phyloP scores from a whole-genome alignment of 1,139 yeast genomes.

The Hansenula sp. region DNA sequence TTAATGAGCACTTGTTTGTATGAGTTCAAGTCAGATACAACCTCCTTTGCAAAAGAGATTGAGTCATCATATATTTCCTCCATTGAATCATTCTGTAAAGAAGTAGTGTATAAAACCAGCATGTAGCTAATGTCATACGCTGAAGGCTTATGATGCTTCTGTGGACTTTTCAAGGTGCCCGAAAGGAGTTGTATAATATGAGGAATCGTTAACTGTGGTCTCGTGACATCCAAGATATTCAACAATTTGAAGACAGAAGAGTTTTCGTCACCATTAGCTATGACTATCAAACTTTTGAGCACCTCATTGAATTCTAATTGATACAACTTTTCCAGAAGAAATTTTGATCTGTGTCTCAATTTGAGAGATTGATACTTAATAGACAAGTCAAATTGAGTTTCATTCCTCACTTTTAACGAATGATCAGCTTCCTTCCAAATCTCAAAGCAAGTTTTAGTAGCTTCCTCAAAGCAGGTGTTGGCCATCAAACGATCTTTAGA shows the following conservation, averaged over 20 bases:
- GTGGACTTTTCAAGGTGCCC: conserved; percentile 4
- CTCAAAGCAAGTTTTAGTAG: conserved; percentile 48
- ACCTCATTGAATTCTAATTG: conserved; percentile 71
- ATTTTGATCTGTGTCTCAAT: conserved; percentile 68
- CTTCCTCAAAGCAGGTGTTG: conserved; percentile 54
- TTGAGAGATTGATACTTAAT: conserved; percentile 61
- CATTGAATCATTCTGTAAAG: conserved; percentile 70
- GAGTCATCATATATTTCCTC: conserved; percentile 70
- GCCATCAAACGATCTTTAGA: conserved; percentile 15
- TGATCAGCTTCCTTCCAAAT: conserved; percentile 52
- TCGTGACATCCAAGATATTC: conserved; percentile 81
- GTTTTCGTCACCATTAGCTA: conserved; percentile 21
- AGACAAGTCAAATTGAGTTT: conserved; percentile 32
- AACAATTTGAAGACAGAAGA: conserved; percentile 46
- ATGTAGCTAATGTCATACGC: conserved; percentile 37
- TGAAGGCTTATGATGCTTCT: conserved; percentile 9
- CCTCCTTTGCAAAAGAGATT: conserved; percentile 56
- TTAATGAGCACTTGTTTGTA: conserved; percentile 51
- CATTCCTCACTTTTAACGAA: conserved; percentile 15
- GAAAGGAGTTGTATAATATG: conserved; percentile 16
- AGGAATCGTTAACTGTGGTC: conserved; percentile 74
- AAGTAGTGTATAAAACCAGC: conserved; percentile 52
- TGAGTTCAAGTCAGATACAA: conserved; percentile 40
- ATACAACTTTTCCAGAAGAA: conserved; percentile 65
- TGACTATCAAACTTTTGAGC: conserved; percentile 56